Evolutionary conservation across 805 yeast genomes (phyloP), one percentile per base, ranked within the genome.

Genomic region (Metschnikowia kofuensis): DNA sequence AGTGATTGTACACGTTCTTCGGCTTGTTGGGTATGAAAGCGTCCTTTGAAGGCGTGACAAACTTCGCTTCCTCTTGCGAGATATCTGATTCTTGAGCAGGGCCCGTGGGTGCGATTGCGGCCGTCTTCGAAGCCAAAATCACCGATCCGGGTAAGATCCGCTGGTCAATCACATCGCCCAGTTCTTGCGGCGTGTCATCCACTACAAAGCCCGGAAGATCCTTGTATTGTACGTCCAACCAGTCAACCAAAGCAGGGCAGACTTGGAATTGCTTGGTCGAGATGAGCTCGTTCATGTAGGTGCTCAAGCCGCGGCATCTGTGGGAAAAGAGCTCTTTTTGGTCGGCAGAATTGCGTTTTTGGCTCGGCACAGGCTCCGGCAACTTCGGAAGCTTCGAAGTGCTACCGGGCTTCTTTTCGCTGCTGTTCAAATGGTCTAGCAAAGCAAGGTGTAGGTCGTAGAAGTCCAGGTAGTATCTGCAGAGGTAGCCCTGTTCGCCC

Each of bases 381-480:
- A 78, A 54, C 29, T 59, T 60, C 16, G 82, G 82, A 13, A 77
- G 48, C 13, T 48, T 47, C 15, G 39, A 36, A 21, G 21, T 21
- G 21, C 21, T 21, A 4, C 21, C 21, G 21, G 21, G 21, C 4
- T 2, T 21, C 21, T 21, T 21, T 21, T 21, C 21, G 21, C 21
- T 21, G 31, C 43, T 42, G 36, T 42, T 44, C 29, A 53, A 35
- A 16, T 45, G 45, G n/a, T 55, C 59, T 26, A 67, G 55, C 26
- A 74, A 54, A 15, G 64, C 44, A 15, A 69, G 61, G 49, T 77
- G 81, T 21, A 78, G 58, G 44, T 73, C 72, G 58, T 76, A 75
- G 46, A 79, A 77, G 53, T 78, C 83, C 57, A 75, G 78, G 54
- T 77, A 79, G 58, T 72, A 78, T 14, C 82, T 66, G 51, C 79